Evolutionary conservation across 2,329 filamentous ascomycete species (phyloP).

Genomic region (Xylaria sp.): DNA sequence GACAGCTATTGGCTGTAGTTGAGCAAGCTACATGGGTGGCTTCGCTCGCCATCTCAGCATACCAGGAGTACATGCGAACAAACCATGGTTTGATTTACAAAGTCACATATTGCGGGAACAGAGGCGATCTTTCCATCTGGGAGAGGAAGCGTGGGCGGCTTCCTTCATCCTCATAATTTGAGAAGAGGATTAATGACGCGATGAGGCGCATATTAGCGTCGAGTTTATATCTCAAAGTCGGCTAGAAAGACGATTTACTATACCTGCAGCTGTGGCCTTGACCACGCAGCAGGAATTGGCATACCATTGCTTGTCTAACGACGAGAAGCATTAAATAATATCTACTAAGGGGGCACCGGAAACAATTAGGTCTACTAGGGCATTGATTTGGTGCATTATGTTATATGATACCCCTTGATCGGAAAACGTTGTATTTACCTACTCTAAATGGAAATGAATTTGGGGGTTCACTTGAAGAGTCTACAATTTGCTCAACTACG

Average conservation of each 20-base stretch:
- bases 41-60: neutral
- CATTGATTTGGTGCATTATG: neutral
- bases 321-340: constrained; percentile 2
- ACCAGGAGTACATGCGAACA: neutral
- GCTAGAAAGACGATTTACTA: neutral
- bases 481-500: neutral
- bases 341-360: constrained; percentile 5
- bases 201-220: neutral
- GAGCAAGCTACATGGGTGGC: neutral
- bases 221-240: neutral
- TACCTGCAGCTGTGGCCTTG: neutral
- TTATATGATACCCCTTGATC: constrained; percentile 17
- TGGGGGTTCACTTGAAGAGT: neutral
- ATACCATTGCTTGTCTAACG: neutral
- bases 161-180: neutral
- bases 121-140: neutral
- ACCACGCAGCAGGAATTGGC: neutral
- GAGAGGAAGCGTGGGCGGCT: neutral
- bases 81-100: constrained; percentile 1
- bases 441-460: neutral
- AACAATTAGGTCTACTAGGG: neutral
- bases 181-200: neutral
- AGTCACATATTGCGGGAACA: neutral
- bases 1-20: neutral
- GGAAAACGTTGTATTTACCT: neutral